Conservation (phyloP, 345 rosid genomes). For the Eucalyptus cloeziana region DNA sequence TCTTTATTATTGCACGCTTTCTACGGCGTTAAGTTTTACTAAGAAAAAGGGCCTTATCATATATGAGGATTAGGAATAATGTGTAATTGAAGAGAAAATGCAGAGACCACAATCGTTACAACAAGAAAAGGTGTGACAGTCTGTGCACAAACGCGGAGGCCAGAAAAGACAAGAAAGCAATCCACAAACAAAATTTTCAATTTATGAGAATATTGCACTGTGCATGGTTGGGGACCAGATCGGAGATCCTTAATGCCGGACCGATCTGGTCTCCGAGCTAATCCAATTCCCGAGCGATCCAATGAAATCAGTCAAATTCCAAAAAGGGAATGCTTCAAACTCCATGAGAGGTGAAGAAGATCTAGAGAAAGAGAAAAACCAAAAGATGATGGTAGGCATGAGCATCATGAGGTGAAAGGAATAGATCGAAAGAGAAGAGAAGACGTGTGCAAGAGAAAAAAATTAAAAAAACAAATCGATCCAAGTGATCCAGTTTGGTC, state of each 20-base stretch:
- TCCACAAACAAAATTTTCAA: background rate
- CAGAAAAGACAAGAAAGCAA: background rate
- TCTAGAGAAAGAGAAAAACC: background rate
- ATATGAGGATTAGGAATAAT: background rate
- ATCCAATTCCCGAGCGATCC: fast-evolving
- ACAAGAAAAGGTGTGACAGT: background rate
- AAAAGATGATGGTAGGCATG: background rate
- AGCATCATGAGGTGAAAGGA: background rate
- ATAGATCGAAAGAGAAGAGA: background rate
- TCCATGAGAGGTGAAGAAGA: background rate
- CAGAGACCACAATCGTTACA: background rate
- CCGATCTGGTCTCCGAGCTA: background rate
- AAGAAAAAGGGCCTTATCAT: background rate
- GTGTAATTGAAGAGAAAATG: background rate
- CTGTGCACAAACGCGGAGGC: background rate
- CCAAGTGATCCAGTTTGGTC: background rate
- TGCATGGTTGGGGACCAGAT: background rate
- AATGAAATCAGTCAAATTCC: background rate
- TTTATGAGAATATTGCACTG: background rate
- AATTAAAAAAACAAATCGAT: no score
- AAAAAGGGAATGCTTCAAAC: background rate
- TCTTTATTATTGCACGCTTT: background rate
- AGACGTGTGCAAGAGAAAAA: background rate
- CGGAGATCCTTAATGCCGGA: fast-evolving
- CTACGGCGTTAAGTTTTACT: background rate